phyloP scores from a whole-genome alignment of 495 filamentous ascomycete species.

The Glarea lozoyensis region DNA sequence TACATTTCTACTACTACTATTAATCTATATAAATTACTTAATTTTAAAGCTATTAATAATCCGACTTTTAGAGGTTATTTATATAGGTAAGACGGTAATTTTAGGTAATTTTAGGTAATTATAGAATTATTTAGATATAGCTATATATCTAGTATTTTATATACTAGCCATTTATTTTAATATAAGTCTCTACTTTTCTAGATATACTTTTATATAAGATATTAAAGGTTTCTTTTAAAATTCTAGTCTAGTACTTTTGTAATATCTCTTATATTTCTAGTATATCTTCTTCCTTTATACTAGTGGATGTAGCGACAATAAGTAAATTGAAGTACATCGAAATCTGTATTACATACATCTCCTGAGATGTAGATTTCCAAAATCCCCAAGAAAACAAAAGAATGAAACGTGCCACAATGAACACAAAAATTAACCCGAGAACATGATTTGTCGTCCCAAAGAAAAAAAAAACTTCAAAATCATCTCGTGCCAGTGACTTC shows the following conservation, averaged over 20 bases:
- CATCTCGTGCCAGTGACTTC: too few relatives aligned
- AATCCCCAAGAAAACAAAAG: too few relatives aligned
- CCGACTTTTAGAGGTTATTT: background rate
- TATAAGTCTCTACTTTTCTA: conserved; percentile 1
- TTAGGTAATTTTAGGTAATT: too few relatives aligned
- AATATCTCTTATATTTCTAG: conserved; percentile 6
- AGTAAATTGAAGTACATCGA: too few relatives aligned
- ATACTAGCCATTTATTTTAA: conserved; percentile 14
- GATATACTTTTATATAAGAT: conserved; percentile 11
- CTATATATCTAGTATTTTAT: conserved; percentile 17
- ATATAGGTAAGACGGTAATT: background rate
- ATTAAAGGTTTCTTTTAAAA: conserved; percentile 11
- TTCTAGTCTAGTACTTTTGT: conserved; percentile 8
- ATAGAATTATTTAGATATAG: too few relatives aligned
- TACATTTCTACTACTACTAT: background rate
- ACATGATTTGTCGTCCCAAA: too few relatives aligned
- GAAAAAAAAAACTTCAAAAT: too few relatives aligned
- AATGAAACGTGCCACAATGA: too few relatives aligned
- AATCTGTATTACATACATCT: too few relatives aligned
- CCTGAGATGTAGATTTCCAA: too few relatives aligned
- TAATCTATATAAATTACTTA: background rate
- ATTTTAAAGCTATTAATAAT: background rate
- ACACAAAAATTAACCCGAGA: too few relatives aligned
- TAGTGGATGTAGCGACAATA: too few relatives aligned
- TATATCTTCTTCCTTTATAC: background rate